phyloP scores from a whole-genome alignment of 257 asterid genomes.

The Eustoma russellianum region DNA sequence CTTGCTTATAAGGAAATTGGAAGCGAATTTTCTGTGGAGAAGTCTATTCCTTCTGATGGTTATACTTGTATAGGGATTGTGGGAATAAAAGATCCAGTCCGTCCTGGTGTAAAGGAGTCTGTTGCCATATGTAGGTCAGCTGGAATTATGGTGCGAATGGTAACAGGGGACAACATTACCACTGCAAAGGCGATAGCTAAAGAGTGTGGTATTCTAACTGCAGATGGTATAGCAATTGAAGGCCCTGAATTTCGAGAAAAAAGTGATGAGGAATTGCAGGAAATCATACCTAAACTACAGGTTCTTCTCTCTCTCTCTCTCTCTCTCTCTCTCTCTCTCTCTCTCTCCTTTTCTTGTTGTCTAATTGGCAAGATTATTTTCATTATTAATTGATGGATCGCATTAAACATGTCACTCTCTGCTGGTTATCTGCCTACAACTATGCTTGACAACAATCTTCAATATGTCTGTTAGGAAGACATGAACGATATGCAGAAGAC shows the following conservation, averaged over 20 bases:
- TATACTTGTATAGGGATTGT: constrained; percentile 70
- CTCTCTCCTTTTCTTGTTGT: too few species aligned
- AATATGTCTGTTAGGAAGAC: too few species aligned
- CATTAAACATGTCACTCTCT: too few species aligned
- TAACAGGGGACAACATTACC: constrained; percentile 83
- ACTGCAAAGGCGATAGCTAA: constrained; percentile 92
- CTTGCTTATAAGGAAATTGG: constrained; percentile 64
- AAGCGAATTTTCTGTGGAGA: constrained; percentile 32
- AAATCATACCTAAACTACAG: constrained; percentile 75
- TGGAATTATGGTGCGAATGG: constrained; percentile 80
- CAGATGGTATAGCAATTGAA: constrained; percentile 75
- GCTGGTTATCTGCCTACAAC: too few species aligned
- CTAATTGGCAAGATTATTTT: background rate
- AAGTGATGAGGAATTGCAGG: constrained; percentile 55
- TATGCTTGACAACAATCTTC: too few species aligned
- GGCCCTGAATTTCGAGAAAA: constrained; percentile 79
- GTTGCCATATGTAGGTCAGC: constrained; percentile 78
- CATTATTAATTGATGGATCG: too few species aligned
- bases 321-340: too few species aligned
- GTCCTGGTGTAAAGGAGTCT: constrained; percentile 87
- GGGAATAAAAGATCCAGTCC: constrained; percentile 88
- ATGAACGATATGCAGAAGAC: too few species aligned
- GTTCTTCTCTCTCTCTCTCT: constrained; percentile 13
- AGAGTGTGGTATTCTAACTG: constrained; percentile 85
- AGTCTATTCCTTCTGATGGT: constrained; percentile 55